Conservation (phyloP, 163 green algal genomes). For the Prototheca cutis region DNA sequence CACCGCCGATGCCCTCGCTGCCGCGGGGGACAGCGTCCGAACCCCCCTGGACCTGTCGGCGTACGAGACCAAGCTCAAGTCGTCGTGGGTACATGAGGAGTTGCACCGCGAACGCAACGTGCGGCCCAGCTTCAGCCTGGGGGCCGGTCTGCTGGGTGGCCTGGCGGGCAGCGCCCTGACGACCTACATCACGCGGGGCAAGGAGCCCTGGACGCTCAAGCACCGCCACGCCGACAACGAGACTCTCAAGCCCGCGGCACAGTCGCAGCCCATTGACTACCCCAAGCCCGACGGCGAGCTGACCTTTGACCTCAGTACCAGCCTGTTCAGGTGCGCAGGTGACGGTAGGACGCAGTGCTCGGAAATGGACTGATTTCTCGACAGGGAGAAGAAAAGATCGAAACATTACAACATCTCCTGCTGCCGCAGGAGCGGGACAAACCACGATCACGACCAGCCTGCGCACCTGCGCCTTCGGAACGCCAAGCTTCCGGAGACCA, state of each 20-base stretch:
- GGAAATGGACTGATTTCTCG: too few species aligned
- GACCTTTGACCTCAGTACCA: conserved; percentile 81
- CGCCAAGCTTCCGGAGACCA: conserved; percentile 43
- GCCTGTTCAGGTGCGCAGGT: conserved; percentile 68
- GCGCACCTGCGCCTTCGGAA: conserved; percentile 70
- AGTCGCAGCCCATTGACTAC: conserved; percentile 46
- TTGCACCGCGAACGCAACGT: conserved; percentile 78
- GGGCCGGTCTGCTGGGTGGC: conserved; percentile 51
- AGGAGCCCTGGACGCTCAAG: conserved; percentile 76
- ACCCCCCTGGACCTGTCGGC: conserved; percentile 36
- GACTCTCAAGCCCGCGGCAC: conserved; percentile 29
- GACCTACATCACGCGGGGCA: conserved; percentile 52
- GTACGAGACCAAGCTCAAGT: conserved; percentile 49
- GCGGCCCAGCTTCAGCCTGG: conserved; percentile 46
- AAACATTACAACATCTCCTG: too few species aligned
- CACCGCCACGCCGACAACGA: conserved; percentile 60
- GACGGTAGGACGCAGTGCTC: too few species aligned
- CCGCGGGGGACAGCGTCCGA: conserved; percentile 1
- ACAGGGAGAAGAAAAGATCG: too few species aligned
- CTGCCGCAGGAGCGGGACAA: conserved; percentile 64
- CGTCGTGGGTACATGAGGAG: conserved; percentile 74
- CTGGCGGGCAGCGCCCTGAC: conserved; percentile 66
- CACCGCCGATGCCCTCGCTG: conserved; percentile 38
- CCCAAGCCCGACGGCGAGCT: conserved; percentile 67
- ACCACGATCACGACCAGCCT: conserved; percentile 90